phyloP scores from a whole-genome alignment of 495 filamentous ascomycete genomes.

The Daldinia grandis region DNA sequence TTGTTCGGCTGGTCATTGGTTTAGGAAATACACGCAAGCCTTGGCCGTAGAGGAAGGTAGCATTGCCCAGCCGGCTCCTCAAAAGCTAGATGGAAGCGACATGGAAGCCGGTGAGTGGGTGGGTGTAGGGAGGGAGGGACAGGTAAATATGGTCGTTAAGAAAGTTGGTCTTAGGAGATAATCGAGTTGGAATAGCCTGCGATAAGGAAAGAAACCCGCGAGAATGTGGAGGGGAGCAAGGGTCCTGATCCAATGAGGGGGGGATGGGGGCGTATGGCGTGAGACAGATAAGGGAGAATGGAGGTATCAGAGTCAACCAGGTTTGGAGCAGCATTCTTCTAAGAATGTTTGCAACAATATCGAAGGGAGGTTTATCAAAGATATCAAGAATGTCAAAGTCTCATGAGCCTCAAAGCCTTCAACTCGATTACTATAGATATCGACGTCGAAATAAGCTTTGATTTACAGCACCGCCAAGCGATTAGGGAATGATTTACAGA shows the following conservation, averaged over 20 bases:
- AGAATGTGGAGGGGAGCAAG: constrained; percentile 29
- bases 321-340: background rate
- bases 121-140: constrained; percentile 13
- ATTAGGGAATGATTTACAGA: constrained; percentile 26
- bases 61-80: constrained; percentile 37
- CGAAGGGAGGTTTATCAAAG: background rate
- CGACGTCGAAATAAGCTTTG: constrained; percentile 40
- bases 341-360: background rate
- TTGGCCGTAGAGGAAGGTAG: constrained; percentile 41
- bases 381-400: background rate
- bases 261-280: constrained; percentile 4
- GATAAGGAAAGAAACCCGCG: constrained; percentile 22
- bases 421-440: background rate
- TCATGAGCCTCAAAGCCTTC: background rate
- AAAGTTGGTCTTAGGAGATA: constrained; percentile 6
- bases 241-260: constrained; percentile 28
- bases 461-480: constrained; percentile 19
- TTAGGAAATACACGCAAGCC: constrained; percentile 13
- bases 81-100: constrained; percentile 20
- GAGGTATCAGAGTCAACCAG: constrained; percentile 1
- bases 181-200: constrained; percentile 16
- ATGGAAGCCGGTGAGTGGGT: constrained; percentile 18
- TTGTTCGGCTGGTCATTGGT: constrained; percentile 16
- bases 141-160: background rate
- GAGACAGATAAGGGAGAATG: constrained; percentile 20